These are phyloP conservation scores for Oryza glumipatula DNA, from an alignment of 176 grass and related monocot genomes.

Conservation along the genomic window DNA sequence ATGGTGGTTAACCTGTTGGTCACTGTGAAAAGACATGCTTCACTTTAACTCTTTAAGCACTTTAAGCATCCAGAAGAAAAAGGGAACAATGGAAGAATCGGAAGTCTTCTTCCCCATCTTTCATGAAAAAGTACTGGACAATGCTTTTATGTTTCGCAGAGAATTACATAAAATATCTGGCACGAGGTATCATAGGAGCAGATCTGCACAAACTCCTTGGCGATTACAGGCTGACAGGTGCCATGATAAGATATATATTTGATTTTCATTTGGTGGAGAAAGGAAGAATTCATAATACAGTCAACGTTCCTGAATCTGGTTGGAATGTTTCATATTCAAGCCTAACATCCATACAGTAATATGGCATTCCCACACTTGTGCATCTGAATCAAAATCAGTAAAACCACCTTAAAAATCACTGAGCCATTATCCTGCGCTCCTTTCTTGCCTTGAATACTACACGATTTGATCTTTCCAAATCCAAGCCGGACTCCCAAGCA, in stretches of 20 bases:
- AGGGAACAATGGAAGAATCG: background rate
- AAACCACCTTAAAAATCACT: background rate
- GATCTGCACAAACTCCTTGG: background rate
- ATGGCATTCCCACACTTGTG: background rate
- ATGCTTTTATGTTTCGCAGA: background rate
- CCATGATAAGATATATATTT: background rate
- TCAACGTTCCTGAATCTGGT: conserved; percentile 3
- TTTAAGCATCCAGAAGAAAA: background rate
- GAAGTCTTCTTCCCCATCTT: background rate
- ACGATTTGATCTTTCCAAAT: background rate
- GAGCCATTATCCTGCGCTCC: background rate
- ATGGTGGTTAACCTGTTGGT: background rate
- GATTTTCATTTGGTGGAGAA: conserved; percentile 7
- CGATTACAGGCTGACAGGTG: background rate
- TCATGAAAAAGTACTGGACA: background rate
- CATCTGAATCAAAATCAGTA: background rate
- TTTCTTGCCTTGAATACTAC: background rate
- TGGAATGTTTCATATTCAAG: background rate
- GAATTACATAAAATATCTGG: background rate
- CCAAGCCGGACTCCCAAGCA: background rate
- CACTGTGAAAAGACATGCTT: background rate
- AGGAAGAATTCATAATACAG: background rate
- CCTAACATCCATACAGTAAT: background rate
- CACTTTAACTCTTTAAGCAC: background rate
- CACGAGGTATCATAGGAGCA: background rate